Evolutionary conservation across 352 stramenopile genomes (phyloP), one percentile per base, ranked within the genome.

Genomic region (Phytopythium kandeliae): DNA sequence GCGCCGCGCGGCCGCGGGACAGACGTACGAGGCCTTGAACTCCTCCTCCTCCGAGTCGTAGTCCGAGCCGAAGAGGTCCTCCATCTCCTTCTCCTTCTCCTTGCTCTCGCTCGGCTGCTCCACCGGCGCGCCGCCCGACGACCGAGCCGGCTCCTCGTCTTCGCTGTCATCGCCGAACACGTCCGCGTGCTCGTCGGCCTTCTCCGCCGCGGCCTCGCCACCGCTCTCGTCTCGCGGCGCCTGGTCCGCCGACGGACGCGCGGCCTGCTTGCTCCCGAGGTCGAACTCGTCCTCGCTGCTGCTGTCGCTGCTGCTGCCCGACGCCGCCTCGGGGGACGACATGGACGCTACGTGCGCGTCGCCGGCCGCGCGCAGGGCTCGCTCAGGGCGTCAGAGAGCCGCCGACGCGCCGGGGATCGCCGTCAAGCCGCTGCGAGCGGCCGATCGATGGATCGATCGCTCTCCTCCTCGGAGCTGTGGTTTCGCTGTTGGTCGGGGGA

Each of bases 1-100:
- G n/a, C n/a, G n/a, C n/a, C n/a, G n/a, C n/a, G n/a, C n/a, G n/a
- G n/a, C n/a, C n/a, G n/a, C n/a, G n/a, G n/a, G n/a, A n/a, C n/a
- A n/a, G 17, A 71, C 75, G 54, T 83, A 89, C 78, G 75, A 87
- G 38, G 83, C 83, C 59, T 94, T 92, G 67, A 94, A 92, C 52
- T 94, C 83, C 46, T 94, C 83, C 55, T 92, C 82, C 48, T 89
- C 83, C 52, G 83, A 94, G 62, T 94, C 83, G 60, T 94, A 94
- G 55, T 94, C 83, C 35, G 83, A 94, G 46, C 83, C 83, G 51
- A 94, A 94, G 21, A 94, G 69, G n/a, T 94, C 83, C 50, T 88
- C 76, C 80, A 94, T 94, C 62, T 93, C 83, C 46, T 87, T 83
- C 48, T 86, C 77, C 41, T 90, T 93, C 25, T 11, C 21, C 13